phyloP scores from a whole-genome alignment of 176 grass and related monocot genomes.

The Aegilops tauschii region DNA sequence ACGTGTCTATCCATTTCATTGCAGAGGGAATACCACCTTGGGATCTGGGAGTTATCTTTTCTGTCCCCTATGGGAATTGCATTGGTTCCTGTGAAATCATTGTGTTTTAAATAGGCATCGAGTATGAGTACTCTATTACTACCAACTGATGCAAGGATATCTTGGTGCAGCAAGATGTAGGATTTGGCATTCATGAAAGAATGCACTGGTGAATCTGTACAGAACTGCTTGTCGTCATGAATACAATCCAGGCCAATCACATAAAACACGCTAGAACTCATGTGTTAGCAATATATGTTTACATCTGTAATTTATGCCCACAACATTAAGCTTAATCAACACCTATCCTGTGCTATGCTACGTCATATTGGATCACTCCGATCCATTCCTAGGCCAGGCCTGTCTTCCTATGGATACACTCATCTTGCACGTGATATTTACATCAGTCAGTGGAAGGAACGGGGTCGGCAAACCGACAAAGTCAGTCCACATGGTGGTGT shows the following conservation, averaged over 20 bases:
- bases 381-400: neutral
- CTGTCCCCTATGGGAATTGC: neutral
- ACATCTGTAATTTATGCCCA: neutral
- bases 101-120: neutral
- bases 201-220: neutral
- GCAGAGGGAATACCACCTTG: neutral
- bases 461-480: neutral
- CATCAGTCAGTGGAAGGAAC: neutral
- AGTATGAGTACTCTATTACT: no score
- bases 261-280: no score
- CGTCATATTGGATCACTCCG: neutral
- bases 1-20: neutral
- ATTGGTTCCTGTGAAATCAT: neutral
- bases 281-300: no score
- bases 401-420: neutral
- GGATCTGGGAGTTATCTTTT: neutral
- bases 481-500: conserved; percentile 15
- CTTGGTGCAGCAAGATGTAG: neutral
- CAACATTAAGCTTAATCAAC: neutral
- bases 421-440: neutral
- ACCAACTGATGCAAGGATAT: neutral
- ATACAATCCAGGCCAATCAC: neutral
- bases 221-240: neutral
- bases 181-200: neutral
- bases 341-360: neutral